Percentiles rank a stretch among this genome's conserved stretches.
These are phyloP conservation scores for Pythium myriotylum DNA, from an alignment of 352 stramenopile genomes.

Conservation along the genomic window DNA sequence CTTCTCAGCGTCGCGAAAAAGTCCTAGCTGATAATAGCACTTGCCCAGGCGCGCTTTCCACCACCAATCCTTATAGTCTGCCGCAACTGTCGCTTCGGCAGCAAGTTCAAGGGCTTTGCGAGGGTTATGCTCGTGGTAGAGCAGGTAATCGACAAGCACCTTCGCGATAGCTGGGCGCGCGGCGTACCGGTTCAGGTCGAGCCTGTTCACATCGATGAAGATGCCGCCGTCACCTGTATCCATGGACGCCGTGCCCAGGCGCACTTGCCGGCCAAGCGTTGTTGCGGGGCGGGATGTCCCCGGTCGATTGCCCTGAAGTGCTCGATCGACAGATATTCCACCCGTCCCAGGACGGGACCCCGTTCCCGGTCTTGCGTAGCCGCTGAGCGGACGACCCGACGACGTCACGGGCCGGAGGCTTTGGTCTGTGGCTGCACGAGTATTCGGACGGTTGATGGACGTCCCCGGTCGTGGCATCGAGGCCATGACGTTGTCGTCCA, in stretches of 20 bases:
- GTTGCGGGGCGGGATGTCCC: conserved; percentile 88
- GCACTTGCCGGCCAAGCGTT: conserved; percentile 88
- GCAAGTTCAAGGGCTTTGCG: conserved; percentile 91
- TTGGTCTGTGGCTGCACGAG: conserved; percentile 48
- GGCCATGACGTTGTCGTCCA: conserved; percentile 93
- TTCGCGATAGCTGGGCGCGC: conserved; percentile 85
- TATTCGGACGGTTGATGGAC: conserved; percentile 87
- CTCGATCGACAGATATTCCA: conserved; percentile 77
- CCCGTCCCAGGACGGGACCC: conserved; percentile 64
- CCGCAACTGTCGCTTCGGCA: conserved; percentile 85
- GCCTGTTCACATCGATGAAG: conserved; percentile 91
- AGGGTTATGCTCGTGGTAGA: conserved; percentile 93
- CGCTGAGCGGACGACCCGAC: conserved; percentile 80
- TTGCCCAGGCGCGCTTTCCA: conserved; percentile 94
- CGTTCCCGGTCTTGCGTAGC: conserved; percentile 86
- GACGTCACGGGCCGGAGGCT: conserved; percentile 87
- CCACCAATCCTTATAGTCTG: conserved; percentile 94
- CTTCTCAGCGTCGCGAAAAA: conserved; percentile 93
- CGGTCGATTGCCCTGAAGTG: conserved; percentile 70
- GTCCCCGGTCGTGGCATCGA: conserved; percentile 87
- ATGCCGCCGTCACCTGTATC: conserved; percentile 52
- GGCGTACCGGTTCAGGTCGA: conserved; percentile 92
- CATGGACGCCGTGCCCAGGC: conserved; percentile 92
- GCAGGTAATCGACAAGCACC: conserved; percentile 88
- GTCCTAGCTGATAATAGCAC: conserved; percentile 93